phyloP scores from a whole-genome alignment of 306 rosid genomes.

The Lupinus albus region DNA sequence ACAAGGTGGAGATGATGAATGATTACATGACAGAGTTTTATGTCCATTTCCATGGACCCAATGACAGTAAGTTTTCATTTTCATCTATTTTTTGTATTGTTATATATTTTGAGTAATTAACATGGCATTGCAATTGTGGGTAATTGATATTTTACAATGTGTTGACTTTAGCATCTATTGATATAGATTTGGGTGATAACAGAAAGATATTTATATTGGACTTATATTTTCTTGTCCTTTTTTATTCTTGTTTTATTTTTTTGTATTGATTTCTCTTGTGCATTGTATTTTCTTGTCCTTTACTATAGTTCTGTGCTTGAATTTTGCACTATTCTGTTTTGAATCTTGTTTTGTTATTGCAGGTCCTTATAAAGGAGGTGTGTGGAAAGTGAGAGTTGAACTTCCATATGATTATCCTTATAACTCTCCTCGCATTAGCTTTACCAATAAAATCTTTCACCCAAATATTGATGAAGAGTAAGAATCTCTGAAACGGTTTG shows the following conservation, averaged over 20 bases:
- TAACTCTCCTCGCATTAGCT: constrained; percentile 63
- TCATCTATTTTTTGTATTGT: neutral
- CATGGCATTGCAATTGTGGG: constrained; percentile 17
- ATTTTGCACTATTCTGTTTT: constrained; percentile 6
- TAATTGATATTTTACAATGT: constrained; percentile 45
- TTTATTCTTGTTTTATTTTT: constrained; percentile 20
- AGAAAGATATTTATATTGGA: constrained; percentile 23
- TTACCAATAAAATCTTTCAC: constrained; percentile 61
- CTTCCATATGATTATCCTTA: constrained; percentile 66
- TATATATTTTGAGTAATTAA: constrained; percentile 3
- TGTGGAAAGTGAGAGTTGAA: constrained; percentile 65
- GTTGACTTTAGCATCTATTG: constrained; percentile 42
- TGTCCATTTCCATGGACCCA: constrained; percentile 63
- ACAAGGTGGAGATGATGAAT: constrained; percentile 64
- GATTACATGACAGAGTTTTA: constrained; percentile 69
- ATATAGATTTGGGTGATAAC: constrained; percentile 40
- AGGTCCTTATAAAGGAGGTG: constrained; percentile 68
- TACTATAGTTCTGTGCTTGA: too few relatives aligned
- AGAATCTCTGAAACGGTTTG: constrained; percentile 35
- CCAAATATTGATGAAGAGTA: constrained; percentile 65
- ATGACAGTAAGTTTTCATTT: constrained; percentile 46
- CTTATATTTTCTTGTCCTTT: neutral
- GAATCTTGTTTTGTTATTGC: constrained; percentile 38
- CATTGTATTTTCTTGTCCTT: too few relatives aligned
- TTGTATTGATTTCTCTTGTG: constrained; percentile 9